Conservation (phyloP, 192 early-diverging fungal species). For the Backusella macrospora region DNA sequence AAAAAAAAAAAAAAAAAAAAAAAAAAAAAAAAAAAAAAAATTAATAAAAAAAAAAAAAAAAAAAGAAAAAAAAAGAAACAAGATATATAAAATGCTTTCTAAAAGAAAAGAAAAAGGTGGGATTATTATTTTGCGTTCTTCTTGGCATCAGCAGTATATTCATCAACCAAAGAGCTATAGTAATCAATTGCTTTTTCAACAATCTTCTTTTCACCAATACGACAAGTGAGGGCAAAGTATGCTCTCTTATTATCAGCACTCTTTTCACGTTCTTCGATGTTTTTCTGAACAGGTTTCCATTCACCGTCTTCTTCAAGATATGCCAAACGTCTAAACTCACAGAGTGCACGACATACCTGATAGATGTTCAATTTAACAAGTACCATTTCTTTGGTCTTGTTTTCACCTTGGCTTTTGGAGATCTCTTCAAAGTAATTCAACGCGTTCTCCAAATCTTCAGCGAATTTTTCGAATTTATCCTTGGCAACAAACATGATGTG, state of each 20-base stretch:
- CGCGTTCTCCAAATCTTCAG: constrained; percentile 47
- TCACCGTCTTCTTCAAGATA: constrained; percentile 23
- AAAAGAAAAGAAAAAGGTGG: not conserved
- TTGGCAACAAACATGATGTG: constrained; percentile 60
- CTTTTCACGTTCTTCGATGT: constrained; percentile 28
- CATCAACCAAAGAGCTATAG: constrained; percentile 21
- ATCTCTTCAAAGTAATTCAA: constrained; percentile 50
- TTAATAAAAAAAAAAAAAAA: no score
- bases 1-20: no score
- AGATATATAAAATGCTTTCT: not conserved
- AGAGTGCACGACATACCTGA: constrained; percentile 30
- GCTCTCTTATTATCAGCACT: constrained; percentile 14
- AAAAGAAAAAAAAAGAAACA: no score
- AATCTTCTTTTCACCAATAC: constrained; percentile 43
- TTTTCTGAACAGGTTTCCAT: constrained; percentile 10
- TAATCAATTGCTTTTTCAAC: constrained; percentile 29
- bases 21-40: no score
- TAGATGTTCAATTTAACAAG: constrained; percentile 33
- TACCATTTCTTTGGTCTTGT: constrained; percentile 20
- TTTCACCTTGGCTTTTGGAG: constrained; percentile 10
- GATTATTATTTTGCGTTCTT: constrained; percentile 9
- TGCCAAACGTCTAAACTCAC: constrained; percentile 18
- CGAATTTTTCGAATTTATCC: constrained; percentile 48
- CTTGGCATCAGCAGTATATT: constrained; percentile 9
- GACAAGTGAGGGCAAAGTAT: constrained; percentile 37